phyloP scores from a whole-genome alignment of 108 stramenopile genomes.

The Cyclotella kingstonii region DNA sequence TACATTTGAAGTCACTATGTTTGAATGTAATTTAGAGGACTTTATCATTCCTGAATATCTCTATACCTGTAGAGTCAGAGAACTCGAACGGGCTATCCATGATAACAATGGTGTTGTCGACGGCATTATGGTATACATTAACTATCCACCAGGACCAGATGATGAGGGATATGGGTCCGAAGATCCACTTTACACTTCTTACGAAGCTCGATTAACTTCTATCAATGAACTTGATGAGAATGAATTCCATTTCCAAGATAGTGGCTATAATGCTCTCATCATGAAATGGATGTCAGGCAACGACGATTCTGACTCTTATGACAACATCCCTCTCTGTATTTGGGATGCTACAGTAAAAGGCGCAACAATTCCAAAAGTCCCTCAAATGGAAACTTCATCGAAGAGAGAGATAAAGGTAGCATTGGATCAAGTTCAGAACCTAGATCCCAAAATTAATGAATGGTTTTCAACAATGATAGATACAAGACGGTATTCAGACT shows the following conservation, averaged over 20 bases:
- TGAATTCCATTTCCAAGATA: conserved; percentile 39
- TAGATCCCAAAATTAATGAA: conserved; percentile 43
- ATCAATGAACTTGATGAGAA: conserved; percentile 23
- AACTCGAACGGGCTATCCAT: conserved; percentile 57
- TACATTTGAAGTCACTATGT: conserved; percentile 78
- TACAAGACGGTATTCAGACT: conserved; percentile 60
- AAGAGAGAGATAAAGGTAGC: conserved; percentile 40
- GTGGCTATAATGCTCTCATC: conserved; percentile 42
- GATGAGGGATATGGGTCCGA: conserved; percentile 18
- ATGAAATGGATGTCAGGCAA: conserved; percentile 21
- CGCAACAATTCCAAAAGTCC: conserved; percentile 31
- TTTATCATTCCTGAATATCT: conserved; percentile 67
- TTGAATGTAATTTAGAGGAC: conserved; percentile 64
- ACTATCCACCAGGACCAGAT: conserved; percentile 33
- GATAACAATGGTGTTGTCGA: conserved; percentile 14
- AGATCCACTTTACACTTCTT: conserved; percentile 46
- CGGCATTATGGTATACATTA: conserved; percentile 45
- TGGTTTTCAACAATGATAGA: conserved; percentile 58
- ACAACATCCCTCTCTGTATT: conserved; percentile 34
- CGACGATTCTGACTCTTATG: conserved; percentile 8
- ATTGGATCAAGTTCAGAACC: conserved; percentile 31
- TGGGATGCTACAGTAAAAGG: conserved; percentile 58
- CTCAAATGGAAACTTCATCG: conserved; percentile 48
- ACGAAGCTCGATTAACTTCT: conserved; percentile 15
- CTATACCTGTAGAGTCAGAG: conserved; percentile 49